Evolutionary conservation across 2,329 filamentous ascomycete species (phyloP).

Genomic region (Bertia moriformis): DNA sequence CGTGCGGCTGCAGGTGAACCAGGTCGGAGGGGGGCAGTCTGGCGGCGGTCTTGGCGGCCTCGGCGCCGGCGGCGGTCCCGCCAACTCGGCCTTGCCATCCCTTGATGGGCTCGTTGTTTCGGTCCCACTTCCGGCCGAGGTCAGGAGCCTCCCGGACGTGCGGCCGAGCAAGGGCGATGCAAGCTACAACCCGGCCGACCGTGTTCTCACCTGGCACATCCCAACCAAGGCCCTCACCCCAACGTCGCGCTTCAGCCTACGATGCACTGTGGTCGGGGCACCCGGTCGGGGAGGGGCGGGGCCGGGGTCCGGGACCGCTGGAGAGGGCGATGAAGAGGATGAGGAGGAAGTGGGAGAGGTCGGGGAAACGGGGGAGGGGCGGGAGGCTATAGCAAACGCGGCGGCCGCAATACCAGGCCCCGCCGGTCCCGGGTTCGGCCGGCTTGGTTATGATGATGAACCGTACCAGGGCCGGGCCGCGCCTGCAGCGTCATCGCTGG

Average conservation of each 20-base stretch:
- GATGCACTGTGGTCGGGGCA: constrained; percentile 73
- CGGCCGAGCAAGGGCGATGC: constrained; percentile 72
- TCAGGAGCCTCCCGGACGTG: constrained; percentile 72
- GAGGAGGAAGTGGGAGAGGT: constrained; percentile 28
- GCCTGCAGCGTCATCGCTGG: constrained; percentile 6
- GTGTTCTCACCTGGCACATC: constrained; percentile 68
- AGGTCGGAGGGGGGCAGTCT: constrained; percentile 25
- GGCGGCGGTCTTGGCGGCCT: constrained; percentile 19
- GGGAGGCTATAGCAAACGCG: too few species aligned
- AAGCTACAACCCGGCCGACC: constrained; percentile 61
- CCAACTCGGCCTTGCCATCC: constrained; percentile 40
- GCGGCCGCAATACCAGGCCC: too few species aligned
- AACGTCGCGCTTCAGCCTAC: constrained; percentile 57
- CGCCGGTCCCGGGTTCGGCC: too few species aligned
- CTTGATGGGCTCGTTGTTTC: constrained; percentile 67
- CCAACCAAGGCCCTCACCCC: constrained; percentile 55
- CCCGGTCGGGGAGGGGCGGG: constrained; percentile 42
- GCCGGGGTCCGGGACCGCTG: constrained; percentile 11
- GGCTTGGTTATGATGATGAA: too few species aligned
- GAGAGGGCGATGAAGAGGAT: constrained; percentile 17
- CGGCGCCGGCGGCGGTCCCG: constrained; percentile 29
- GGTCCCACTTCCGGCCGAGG: constrained; percentile 63
- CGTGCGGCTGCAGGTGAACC: constrained; percentile 60
- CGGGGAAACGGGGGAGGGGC: too few species aligned
- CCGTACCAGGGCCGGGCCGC: constrained; percentile 34